Base-by-base conservation (phyloP, 2,329 filamentous ascomycete species). In the Metarhizium guizhouense region DNA sequence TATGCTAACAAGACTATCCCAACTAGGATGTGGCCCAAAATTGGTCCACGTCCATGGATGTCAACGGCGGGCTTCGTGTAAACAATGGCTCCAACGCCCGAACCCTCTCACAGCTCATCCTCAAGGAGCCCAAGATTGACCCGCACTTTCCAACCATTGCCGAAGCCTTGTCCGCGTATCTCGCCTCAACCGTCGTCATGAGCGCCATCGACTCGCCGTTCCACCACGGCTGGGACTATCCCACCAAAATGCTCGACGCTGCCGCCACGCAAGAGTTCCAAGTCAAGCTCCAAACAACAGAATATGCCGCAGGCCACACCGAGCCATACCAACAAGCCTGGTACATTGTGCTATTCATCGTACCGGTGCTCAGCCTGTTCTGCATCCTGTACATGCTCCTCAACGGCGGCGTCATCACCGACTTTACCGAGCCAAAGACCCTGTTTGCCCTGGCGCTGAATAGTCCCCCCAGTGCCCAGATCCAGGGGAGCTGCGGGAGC, bases 341-440 rank as follows among this genome's bases (percentile, higher is more conserved):
- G 69, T 85, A 88, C 64, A 56, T 84, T 1, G 76, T 91, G 0
- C 78, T 93, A 0, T 64, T 78, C 1, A 69, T 84, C 14, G 84
- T 88, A 1, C 88, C 90, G 62, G 59, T 81, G 29, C 81, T 87
- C 62, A 91, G 88, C 65, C 57, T 85, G 30, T 72, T 85, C 43
- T 87, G 86, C 56, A 71, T 90, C 0, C 63, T 73, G 2, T 90
- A 90, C 69, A 67, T 86, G 52, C 64, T 80, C 50, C 74, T 78
- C 8, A 10, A 59, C 65, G 73, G 6, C 73, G 73, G 0, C 81
- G 82, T 1, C 25, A 81, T 93, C 7, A 91, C 86, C 1, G 89
- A 93, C 70, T 91, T 87, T 64, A 88, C 84, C 0, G 88, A 93
- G 63, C 86, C 88, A 1, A 82, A 86, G 54, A 91, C 91, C 64